These are phyloP conservation scores for Aspergillus incahuasiensis DNA, from an alignment of 495 filamentous ascomycete species.

Conservation along the genomic window DNA sequence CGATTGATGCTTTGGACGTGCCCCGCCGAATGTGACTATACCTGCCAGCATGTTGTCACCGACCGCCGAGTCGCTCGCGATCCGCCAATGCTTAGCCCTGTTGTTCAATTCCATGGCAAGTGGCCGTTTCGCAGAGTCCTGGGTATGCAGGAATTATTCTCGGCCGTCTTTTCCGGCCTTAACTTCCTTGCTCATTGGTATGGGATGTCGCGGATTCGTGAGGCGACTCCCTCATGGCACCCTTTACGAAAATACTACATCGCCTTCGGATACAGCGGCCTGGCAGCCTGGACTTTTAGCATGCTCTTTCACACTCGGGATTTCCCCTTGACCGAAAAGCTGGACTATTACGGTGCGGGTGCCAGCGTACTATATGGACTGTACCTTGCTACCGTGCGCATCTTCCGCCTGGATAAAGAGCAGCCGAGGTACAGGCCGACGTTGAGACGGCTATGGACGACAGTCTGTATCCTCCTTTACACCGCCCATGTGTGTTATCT, in stretches of 20 bases:
- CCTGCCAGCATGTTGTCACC: constrained; percentile 93
- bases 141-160: constrained; percentile 92
- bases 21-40: constrained; percentile 93
- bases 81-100: constrained; percentile 55
- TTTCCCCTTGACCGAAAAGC: constrained; percentile 78
- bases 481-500: constrained; percentile 77
- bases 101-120: constrained; percentile 98
- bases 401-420: constrained; percentile 73
- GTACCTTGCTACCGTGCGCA: constrained; percentile 73
- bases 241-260: constrained; percentile 77
- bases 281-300: constrained; percentile 80
- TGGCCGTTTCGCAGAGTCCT: constrained; percentile 91
- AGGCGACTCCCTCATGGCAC: constrained; percentile 65
- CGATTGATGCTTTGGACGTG: constrained; percentile 60
- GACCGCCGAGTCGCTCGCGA: constrained; percentile 60
- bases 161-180: constrained; percentile 85
- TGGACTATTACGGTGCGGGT: constrained; percentile 95
- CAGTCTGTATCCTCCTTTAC: constrained; percentile 66
- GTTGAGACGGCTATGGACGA: constrained; percentile 68
- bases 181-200: constrained; percentile 85
- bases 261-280: constrained; percentile 72
- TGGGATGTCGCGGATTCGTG: constrained; percentile 66
- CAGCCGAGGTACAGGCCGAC: constrained; percentile 50
- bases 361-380: constrained; percentile 87
- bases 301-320: constrained; percentile 89